These are phyloP conservation scores for Achaetomium macrosporum DNA, from an alignment of 2,329 filamentous ascomycete species.

Conservation along the genomic window DNA sequence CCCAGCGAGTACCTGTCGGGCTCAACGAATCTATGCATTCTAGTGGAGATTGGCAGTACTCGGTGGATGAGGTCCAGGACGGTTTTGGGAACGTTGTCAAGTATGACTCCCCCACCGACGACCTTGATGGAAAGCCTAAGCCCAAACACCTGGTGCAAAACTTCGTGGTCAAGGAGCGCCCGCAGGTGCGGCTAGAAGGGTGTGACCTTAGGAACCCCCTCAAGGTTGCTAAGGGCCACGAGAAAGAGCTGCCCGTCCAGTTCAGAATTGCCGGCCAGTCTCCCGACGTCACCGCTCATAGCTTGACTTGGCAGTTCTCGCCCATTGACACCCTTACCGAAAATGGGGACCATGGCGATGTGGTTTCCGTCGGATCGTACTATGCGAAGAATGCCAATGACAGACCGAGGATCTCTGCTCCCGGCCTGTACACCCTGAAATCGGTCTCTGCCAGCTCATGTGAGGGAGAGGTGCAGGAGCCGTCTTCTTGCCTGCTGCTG, in stretches of 20 bases:
- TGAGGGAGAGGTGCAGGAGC: conserved; percentile 82
- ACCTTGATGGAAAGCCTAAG: conserved; percentile 58
- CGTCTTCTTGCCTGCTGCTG: conserved; percentile 84
- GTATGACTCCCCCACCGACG: conserved; percentile 62
- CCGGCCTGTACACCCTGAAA: conserved; percentile 81
- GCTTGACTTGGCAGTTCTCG: conserved; percentile 75
- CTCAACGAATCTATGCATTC: conserved; percentile 83
- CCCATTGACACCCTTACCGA: conserved; percentile 63
- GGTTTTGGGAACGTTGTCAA: conserved; percentile 80
- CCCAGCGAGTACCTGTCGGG: conserved; percentile 69
- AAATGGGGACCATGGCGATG: conserved; percentile 62
- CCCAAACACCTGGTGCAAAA: conserved; percentile 63
- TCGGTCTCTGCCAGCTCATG: conserved; percentile 77
- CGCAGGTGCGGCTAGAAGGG: conserved; percentile 61
- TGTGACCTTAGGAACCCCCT: conserved; percentile 78
- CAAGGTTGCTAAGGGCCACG: conserved; percentile 71
- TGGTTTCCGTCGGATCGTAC: conserved; percentile 52
- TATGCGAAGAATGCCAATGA: conserved; percentile 57
- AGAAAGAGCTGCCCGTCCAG: conserved; percentile 62
- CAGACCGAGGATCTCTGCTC: conserved; percentile 62
- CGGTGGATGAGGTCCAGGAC: conserved; percentile 87
- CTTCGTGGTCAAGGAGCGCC: conserved; percentile 83
- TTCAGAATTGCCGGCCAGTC: conserved; percentile 58
- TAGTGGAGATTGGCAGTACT: conserved; percentile 80
- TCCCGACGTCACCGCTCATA: conserved; percentile 60